phyloP scores from a whole-genome alignment of 257 asterid species.

The Solanum peruvianum region DNA sequence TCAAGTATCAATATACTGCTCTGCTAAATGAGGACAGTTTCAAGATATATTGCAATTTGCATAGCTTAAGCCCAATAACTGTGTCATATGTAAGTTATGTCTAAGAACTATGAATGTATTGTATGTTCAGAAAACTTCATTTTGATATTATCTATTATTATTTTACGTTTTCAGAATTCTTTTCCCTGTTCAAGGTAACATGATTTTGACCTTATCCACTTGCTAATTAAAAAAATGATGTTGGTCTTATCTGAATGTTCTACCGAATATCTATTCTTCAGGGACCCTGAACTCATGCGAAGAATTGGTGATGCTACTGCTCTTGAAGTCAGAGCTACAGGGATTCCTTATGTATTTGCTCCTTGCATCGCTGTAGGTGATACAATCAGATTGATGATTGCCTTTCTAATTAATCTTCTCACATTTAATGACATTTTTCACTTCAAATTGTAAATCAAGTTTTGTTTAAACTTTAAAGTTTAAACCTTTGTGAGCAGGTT shows the following conservation, averaged over 20 bases:
- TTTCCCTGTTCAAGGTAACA: neutral
- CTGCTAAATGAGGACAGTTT: neutral
- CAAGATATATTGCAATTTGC: neutral
- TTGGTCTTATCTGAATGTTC: neutral
- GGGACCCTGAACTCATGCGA: conserved; percentile 39
- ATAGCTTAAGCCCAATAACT: neutral
- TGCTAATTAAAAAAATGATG: neutral
- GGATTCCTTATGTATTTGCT: conserved; percentile 81
- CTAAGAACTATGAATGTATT: neutral
- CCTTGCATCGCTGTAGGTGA: conserved; percentile 88
- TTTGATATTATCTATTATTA: neutral
- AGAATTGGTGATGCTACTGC: conserved; percentile 90
- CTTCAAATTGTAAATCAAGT: neutral
- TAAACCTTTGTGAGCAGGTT: conserved; percentile 30
- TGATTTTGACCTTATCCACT: neutral
- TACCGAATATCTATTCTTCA: conserved; percentile 4
- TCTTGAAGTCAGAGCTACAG: conserved; percentile 78
- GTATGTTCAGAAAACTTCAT: neutral
- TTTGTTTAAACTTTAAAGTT: neutral
- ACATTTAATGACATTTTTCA: neutral
- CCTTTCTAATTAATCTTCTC: neutral
- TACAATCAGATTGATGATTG: neutral
- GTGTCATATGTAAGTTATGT: neutral
- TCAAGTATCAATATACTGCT: neutral
- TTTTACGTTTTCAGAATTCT: neutral